These are phyloP conservation scores for Dryas drummondii DNA, from an alignment of 306 rosid genomes.

Conservation along the genomic window DNA sequence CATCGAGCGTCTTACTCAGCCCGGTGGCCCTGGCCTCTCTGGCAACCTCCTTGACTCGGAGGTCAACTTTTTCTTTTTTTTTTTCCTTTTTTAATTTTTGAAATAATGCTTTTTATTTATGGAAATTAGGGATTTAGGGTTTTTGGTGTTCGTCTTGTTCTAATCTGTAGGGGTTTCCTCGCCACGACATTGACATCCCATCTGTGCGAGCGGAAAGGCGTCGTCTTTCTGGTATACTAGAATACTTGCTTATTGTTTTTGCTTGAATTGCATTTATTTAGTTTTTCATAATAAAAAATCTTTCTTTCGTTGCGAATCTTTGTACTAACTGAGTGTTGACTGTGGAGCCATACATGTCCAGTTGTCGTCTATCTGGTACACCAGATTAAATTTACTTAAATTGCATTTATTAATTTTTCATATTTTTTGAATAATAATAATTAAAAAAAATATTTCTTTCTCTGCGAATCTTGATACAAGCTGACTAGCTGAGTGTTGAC, in stretches of 20 bases:
- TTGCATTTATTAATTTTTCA: no score
- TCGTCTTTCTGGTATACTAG: constrained; percentile 64
- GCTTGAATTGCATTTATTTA: not conserved
- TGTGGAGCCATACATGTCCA: no score
- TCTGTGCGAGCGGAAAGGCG: constrained; percentile 62
- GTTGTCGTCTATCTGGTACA: no score
- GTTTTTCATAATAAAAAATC: not conserved
- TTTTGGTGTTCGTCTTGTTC: not conserved
- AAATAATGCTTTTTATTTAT: not conserved
- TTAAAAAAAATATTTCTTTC: not conserved
- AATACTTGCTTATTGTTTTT: not conserved
- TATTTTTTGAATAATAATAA: not conserved
- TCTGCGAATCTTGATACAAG: not conserved
- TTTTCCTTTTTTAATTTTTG: not conserved
- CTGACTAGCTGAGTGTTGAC: not conserved
- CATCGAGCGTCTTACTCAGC: constrained; percentile 66
- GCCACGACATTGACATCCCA: constrained; percentile 75
- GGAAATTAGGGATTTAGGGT: constrained; percentile 4
- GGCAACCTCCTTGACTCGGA: constrained; percentile 67
- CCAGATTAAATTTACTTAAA: not conserved
- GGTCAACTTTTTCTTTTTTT: constrained; percentile 27
- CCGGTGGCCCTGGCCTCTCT: constrained; percentile 86
- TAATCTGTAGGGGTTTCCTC: constrained; percentile 80
- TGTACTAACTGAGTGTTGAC: not conserved
- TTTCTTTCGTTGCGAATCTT: not conserved